These are phyloP conservation scores for Ascochyta rabiei DNA, from an alignment of 2,329 filamentous ascomycete genomes.

Conservation along the genomic window DNA sequence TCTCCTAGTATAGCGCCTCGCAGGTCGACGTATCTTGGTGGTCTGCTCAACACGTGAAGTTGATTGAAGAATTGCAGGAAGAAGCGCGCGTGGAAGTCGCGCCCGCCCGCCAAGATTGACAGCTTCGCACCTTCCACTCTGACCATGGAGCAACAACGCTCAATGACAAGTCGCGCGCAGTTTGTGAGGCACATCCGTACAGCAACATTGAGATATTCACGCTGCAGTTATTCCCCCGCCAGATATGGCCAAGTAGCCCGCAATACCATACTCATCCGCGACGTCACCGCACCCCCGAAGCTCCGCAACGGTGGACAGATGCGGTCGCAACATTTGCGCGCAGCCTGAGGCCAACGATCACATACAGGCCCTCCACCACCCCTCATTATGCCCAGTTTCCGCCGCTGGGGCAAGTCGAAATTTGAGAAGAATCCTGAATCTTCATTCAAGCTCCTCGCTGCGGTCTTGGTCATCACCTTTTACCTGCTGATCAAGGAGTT, in stretches of 20 bases:
- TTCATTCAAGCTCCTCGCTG: constrained; percentile 51
- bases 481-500: constrained; percentile 50
- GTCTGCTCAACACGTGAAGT: neutral
- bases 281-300: constrained; percentile 20
- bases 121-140: constrained; percentile 10
- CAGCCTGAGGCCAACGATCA: constrained; percentile 24
- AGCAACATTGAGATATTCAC: neutral
- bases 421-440: constrained; percentile 49
- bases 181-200: neutral
- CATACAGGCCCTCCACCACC: constrained; percentile 11
- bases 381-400: constrained; percentile 42
- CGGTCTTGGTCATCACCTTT: constrained; percentile 48
- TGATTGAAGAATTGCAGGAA: neutral
- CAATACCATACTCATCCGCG: neutral
- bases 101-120: constrained; percentile 8
- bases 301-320: constrained; percentile 32
- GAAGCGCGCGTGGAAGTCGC: constrained; percentile 2
- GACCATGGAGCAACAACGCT: constrained; percentile 4
- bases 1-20: neutral
- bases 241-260: constrained; percentile 1
- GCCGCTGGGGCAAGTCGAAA: constrained; percentile 46
- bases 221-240: neutral
- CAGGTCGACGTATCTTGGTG: neutral
- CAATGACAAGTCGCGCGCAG: neutral
- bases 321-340: constrained; percentile 25